These are phyloP conservation scores for Filobasidium floriforme DNA, from an alignment of 768 basidiomycete genomes.

Conservation along the genomic window DNA sequence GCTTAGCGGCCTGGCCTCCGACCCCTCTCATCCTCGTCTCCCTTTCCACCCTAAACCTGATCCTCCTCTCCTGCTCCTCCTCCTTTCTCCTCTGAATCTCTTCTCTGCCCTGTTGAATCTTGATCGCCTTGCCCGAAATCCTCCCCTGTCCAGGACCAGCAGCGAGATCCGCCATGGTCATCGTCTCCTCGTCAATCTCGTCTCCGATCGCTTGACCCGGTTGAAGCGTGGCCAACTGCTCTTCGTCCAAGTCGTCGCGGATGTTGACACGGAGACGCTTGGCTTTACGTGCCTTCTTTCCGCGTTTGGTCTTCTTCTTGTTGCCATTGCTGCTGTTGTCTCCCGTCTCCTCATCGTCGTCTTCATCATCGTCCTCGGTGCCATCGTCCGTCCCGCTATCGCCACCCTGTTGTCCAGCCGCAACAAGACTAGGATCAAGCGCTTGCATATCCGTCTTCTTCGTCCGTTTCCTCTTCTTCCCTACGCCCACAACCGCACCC, in stretches of 20 bases:
- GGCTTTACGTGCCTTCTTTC: neutral
- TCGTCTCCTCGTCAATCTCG: neutral
- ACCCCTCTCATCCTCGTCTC: conserved; percentile 7
- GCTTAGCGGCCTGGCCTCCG: neutral
- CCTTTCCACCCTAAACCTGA: neutral
- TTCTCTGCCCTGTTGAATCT: conserved; percentile 5
- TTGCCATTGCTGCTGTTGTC: neutral
- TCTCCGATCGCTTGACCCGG: conserved; percentile 17
- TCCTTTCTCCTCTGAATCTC: conserved; percentile 12
- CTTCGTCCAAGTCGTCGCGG: neutral
- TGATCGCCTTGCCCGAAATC: conserved; percentile 5
- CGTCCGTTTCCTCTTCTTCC: too few species aligned
- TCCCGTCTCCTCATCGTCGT: neutral
- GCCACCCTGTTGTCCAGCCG: neutral
- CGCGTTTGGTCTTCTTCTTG: neutral
- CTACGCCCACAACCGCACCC: too few species aligned
- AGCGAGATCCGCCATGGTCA: conserved; percentile 21
- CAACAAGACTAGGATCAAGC: neutral
- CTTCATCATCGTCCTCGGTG: neutral
- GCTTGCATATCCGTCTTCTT: too few species aligned
- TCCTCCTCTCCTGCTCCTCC: conserved; percentile 5
- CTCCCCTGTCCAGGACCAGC: conserved; percentile 10
- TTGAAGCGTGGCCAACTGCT: neutral
- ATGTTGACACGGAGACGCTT: neutral
- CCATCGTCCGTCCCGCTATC: neutral